Percentiles rank a stretch among this genome's conserved stretches.
Evolutionary conservation across 169 alveolate genomes (phyloP).

Genomic region (Toxoplasma gondii): DNA sequence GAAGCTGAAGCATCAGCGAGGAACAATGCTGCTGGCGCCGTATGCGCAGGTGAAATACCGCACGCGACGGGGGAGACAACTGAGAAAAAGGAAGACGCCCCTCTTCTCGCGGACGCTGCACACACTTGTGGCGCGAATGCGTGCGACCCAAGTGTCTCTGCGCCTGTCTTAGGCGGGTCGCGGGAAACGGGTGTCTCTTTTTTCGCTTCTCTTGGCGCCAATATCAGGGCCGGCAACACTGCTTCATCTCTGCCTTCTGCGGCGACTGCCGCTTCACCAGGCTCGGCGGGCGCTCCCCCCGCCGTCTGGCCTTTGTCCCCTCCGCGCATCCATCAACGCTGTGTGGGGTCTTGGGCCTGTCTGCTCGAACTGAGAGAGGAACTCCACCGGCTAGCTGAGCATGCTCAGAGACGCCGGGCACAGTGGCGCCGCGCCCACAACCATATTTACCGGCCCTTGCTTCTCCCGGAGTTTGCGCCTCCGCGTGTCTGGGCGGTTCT

Average conservation of each 20-base stretch:
- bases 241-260: not conserved
- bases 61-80: not conserved
- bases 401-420: not conserved
- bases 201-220: too few relatives aligned
- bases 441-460: not conserved
- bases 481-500: not conserved
- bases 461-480: not conserved
- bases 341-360: not conserved
- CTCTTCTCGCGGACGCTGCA: not conserved
- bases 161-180: not conserved
- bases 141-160: not conserved
- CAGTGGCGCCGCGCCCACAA: not conserved
- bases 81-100: not conserved
- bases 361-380: not conserved
- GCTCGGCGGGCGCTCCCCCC: not conserved
- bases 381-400: not conserved
- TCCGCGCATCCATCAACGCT: conserved; percentile 6
- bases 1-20: not conserved
- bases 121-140: not conserved
- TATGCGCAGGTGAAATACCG: not conserved
- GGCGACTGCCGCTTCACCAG: not conserved
- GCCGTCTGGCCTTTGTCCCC: not conserved
- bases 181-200: not conserved
- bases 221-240: too few relatives aligned
- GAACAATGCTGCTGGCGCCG: not conserved